Evolutionary conservation across 495 filamentous ascomycete genomes (phyloP).

Genomic region (Hyaloscypha finlandica): DNA sequence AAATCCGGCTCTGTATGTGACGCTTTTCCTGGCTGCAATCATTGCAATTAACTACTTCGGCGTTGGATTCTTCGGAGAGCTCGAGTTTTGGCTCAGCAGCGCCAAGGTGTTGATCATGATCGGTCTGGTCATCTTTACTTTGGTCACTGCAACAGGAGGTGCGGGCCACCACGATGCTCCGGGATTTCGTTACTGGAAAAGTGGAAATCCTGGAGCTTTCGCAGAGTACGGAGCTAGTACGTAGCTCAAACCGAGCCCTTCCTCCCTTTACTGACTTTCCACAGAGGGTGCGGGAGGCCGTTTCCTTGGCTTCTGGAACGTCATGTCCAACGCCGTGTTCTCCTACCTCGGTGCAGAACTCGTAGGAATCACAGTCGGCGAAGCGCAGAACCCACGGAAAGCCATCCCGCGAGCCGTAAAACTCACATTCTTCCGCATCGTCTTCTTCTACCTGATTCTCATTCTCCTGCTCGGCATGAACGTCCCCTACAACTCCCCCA

Average conservation of each 20-base stretch:
- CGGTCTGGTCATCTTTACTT: slow-evolving; percentile 43
- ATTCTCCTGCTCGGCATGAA: slow-evolving; percentile 72
- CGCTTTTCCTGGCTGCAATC: slow-evolving; percentile 70
- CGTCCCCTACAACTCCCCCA: slow-evolving; percentile 56
- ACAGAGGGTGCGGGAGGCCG: slow-evolving; percentile 48
- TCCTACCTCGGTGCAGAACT: slow-evolving; percentile 85
- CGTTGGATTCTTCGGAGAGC: slow-evolving; percentile 68
- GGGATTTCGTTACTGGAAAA: slow-evolving; percentile 68
- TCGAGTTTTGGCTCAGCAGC: slow-evolving; percentile 72
- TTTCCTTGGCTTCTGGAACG: slow-evolving; percentile 77
- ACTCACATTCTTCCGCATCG: slow-evolving; percentile 69
- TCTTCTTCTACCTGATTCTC: slow-evolving; percentile 69
- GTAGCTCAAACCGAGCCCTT: background rate
- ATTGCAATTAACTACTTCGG: slow-evolving; percentile 67
- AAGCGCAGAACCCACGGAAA: slow-evolving; percentile 69
- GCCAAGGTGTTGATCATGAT: slow-evolving; percentile 75
- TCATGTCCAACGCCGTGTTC: slow-evolving; percentile 75
- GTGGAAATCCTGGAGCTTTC: slow-evolving; percentile 63
- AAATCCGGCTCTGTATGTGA: slow-evolving; percentile 66
- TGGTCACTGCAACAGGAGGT: slow-evolving; percentile 37
- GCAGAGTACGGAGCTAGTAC: slow-evolving; percentile 50
- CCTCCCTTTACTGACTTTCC: background rate
- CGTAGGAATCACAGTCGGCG: slow-evolving; percentile 74
- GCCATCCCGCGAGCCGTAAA: slow-evolving; percentile 69
- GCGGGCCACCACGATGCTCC: slow-evolving; percentile 37